A percentile compares a stretch with the other conserved stretches of the same genome.
phyloP scores from a whole-genome alignment of 768 basidiomycete species.

The Boletus edulis region DNA sequence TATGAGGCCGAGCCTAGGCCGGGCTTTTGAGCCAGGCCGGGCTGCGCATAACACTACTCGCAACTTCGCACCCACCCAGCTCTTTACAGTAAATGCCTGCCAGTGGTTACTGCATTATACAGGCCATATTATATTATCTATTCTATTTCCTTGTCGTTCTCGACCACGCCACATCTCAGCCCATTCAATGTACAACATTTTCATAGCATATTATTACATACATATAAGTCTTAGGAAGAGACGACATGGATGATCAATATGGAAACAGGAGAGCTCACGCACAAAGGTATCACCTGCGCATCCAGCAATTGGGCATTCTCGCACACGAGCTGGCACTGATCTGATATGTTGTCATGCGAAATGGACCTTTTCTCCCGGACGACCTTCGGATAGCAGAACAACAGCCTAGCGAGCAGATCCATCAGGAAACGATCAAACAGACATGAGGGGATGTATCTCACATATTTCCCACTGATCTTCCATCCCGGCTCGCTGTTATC shows the following conservation, averaged over 20 bases:
- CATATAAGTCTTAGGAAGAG: not conserved
- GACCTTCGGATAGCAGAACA: slow-evolving; percentile 82
- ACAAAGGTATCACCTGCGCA: slow-evolving; percentile 1
- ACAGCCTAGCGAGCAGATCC: slow-evolving; percentile 56
- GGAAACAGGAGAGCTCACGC: not conserved
- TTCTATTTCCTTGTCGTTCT: no score
- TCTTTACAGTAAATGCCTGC: no score
- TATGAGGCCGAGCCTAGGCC: no score
- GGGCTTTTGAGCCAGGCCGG: no score
- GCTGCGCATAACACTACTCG: no score
- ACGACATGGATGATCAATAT: no score
- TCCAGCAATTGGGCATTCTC: not conserved
- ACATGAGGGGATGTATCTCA: slow-evolving; percentile 39
- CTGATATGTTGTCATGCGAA: slow-evolving; percentile 45
- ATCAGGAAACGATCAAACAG: slow-evolving; percentile 14
- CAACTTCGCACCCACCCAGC: no score
- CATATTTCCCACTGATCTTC: slow-evolving; percentile 98
- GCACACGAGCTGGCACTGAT: not conserved
- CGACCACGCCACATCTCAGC: not conserved
- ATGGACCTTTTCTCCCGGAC: slow-evolving; percentile 85
- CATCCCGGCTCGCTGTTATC: slow-evolving; percentile 88
- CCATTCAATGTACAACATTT: not conserved
- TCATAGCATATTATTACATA: not conserved
- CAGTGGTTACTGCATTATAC: no score
- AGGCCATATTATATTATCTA: no score